Conservation (phyloP, 2,329 filamentous ascomycete species). For the Nannizzia gypsea region DNA sequence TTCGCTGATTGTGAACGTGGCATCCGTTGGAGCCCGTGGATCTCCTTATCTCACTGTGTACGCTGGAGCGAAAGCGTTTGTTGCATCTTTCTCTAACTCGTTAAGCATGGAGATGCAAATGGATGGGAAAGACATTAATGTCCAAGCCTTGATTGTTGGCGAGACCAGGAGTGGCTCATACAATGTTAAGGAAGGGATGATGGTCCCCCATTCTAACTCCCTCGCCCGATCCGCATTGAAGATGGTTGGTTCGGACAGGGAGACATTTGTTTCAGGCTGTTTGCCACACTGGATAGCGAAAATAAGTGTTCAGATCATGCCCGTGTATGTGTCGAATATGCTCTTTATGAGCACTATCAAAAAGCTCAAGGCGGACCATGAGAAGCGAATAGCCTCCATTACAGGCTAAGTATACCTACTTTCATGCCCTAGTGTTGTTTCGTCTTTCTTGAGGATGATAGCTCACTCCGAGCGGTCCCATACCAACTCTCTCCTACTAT, state of each 20-base stretch:
- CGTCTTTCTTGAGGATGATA: too few species aligned
- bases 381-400: neutral
- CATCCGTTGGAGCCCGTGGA: constrained; percentile 36
- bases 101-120: constrained; percentile 35
- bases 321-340: neutral
- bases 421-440: too few species aligned
- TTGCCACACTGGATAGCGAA: constrained; percentile 24
- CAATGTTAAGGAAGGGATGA: constrained; percentile 16
- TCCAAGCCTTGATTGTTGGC: constrained; percentile 29
- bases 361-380: neutral
- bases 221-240: constrained; percentile 25
- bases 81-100: constrained; percentile 29
- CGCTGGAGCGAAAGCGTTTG: constrained; percentile 37
- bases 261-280: constrained; percentile 22
- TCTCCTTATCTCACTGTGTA: constrained; percentile 40
- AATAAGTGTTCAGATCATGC: constrained; percentile 7
- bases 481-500: too few species aligned
- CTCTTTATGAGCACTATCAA: neutral
- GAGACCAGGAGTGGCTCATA: constrained; percentile 22
- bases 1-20: constrained; percentile 41
- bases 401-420: neutral
- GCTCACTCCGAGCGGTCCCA: too few species aligned
- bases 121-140: constrained; percentile 28
- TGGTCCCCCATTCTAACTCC: constrained; percentile 20
- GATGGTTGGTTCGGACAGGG: constrained; percentile 25